Evolutionary conservation across 441 rosid genomes (phyloP), one percentile per base, ranked within the genome.

Genomic region (Raphanus hybrid): DNA sequence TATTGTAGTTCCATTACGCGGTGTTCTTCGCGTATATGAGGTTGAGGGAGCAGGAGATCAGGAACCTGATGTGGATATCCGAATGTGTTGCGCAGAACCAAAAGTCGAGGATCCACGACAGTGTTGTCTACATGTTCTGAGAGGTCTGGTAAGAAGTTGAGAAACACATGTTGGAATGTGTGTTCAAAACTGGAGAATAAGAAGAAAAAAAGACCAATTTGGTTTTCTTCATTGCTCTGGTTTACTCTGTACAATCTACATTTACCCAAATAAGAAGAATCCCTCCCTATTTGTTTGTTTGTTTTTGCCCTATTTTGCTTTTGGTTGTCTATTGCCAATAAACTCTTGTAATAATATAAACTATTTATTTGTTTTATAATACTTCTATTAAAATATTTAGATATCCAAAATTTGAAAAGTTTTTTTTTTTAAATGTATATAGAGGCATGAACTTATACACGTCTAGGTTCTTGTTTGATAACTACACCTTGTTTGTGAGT

Each of bases 81-180:
- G 98, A 95, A 75, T 95, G 99, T 74, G 99, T 95, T 66, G 99
- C 99, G 1, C 99, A 93, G 87, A 93, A 93, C 81, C 99, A 95
- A 85, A 95, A 95, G 77, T 88, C 99, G 0, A 89, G 99, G 81
- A 97, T 95, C 75, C 99, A 95, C 66, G 99, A 95, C 86, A 95
- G 96, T 58, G 99, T 91, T 3, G 96, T 92, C 77, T 92, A 89
- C 86, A 94, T 92, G 86, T 94, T 94, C 80, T 92, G 82, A 45
- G 82, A 45, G 50, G 6, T 43, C 52, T 34, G 39, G 39, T 29
- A 29, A 29, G 34, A 29, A 29, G 34, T 29, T 8, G 16, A 67
- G 64, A 64, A 6, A 45, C 52, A n/a, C 54, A 48, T 11, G 4
- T n/a, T n/a, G 2, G 5, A 48, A 48, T 48, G 54, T 48, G 54